Conservation (phyloP, 2,329 filamentous ascomycete species). For the Calonectria pseudoturangicola region DNA sequence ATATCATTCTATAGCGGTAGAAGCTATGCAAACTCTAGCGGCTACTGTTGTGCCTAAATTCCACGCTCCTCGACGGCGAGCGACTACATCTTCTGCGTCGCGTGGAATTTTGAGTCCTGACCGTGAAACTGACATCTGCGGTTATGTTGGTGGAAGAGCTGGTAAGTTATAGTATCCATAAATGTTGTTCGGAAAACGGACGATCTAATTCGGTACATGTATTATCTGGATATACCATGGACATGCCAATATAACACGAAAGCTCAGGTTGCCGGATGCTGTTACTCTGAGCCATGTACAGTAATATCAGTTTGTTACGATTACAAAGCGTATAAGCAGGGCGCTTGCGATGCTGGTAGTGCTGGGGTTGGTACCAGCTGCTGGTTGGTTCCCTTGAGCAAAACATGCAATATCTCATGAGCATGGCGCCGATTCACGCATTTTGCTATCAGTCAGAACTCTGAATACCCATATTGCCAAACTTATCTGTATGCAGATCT, state of each 20-base stretch:
- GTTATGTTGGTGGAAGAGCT: not conserved
- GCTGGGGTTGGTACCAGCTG: not conserved
- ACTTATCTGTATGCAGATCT: slow-evolving; percentile 7
- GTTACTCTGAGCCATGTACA: not conserved
- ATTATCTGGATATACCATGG: not conserved
- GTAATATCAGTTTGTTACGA: not conserved
- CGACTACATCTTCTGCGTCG: not conserved
- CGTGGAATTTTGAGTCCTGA: not conserved
- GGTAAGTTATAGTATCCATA: not conserved
- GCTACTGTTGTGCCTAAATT: not conserved
- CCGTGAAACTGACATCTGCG: not conserved
- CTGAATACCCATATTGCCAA: slow-evolving; percentile 4
- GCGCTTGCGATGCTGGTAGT: not conserved
- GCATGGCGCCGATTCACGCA: not conserved
- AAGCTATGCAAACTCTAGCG: not conserved
- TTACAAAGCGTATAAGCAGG: not conserved
- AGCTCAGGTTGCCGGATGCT: not conserved
- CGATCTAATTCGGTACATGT: no score
- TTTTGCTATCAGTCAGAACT: not conserved
- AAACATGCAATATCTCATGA: not conserved
- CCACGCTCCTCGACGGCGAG: not conserved
- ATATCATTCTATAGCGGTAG: not conserved
- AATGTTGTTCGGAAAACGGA: not conserved
- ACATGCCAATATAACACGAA: slow-evolving; percentile 1
- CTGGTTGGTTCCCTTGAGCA: not conserved